A percentile compares a stretch with the other conserved stretches of the same genome.
These are phyloP conservation scores for Fusarium anguioides DNA, from an alignment of 2,329 filamentous ascomycete species.

Conservation along the genomic window DNA sequence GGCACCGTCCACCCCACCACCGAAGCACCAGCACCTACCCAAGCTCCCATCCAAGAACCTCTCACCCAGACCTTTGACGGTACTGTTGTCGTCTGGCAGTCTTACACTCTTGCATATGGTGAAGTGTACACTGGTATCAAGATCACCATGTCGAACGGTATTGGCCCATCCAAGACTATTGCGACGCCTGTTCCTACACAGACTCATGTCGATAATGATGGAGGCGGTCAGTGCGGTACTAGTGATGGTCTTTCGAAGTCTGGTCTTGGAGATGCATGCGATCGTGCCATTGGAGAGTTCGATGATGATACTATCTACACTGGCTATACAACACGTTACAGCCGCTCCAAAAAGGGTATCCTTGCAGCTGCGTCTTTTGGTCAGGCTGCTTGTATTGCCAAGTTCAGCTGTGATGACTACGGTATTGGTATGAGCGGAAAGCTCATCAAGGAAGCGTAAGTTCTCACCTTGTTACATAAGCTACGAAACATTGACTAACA, in stretches of 20 bases:
- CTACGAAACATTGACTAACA: not conserved
- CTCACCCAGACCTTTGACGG: conserved; percentile 10
- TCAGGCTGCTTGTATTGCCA: conserved; percentile 19
- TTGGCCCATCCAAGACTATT: not conserved
- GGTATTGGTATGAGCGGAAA: conserved; percentile 25
- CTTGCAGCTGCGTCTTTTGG: not conserved
- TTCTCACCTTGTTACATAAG: not conserved
- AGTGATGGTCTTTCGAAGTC: conserved; percentile 16
- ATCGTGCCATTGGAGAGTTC: conserved; percentile 11
- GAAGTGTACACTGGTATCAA: not conserved
- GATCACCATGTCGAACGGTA: not conserved
- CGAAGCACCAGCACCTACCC: not conserved
- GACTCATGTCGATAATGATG: conserved; percentile 15
- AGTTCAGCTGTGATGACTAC: conserved; percentile 29
- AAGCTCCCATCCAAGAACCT: conserved; percentile 3
- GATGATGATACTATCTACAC: conserved; percentile 13
- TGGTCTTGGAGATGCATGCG: conserved; percentile 5
- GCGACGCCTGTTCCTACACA: conserved; percentile 5
- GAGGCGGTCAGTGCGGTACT: conserved; percentile 4
- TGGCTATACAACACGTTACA: conserved; percentile 12
- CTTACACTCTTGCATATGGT: not conserved
- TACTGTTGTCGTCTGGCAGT: not conserved
- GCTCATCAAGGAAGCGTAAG: conserved; percentile 22
- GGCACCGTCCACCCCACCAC: not conserved
- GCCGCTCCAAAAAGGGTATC: conserved; percentile 9